Conservation (phyloP, 345 rosid species). For the Chamaenerion angustifolium region DNA sequence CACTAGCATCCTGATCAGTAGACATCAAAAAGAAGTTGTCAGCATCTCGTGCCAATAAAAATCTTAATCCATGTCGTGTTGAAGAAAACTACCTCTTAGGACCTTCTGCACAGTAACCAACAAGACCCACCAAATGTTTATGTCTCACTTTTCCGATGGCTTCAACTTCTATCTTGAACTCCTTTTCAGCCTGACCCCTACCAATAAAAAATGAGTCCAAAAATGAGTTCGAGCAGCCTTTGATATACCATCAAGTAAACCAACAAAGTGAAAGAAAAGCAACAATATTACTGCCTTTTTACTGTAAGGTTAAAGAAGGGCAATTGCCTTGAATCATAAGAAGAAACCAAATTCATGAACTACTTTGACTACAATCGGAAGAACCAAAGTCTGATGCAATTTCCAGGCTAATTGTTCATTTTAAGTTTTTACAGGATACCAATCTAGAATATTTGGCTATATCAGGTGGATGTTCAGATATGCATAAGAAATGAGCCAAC, state of each 20-base stretch:
- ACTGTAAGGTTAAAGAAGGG: too few species aligned
- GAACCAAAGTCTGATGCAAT: too few species aligned
- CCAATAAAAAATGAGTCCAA: constrained; percentile 2
- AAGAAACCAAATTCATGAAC: too few species aligned
- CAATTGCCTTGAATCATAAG: too few species aligned
- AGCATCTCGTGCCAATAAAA: too few species aligned
- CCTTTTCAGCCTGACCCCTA: constrained; percentile 97
- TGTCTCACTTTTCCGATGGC: constrained; percentile 95
- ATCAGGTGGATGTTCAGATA: too few species aligned
- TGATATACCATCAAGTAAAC: too few species aligned
- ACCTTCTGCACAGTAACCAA: constrained; percentile 85
- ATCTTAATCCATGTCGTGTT: not conserved
- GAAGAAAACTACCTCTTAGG: constrained; percentile 50
- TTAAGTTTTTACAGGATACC: too few species aligned
- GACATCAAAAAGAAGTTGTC: not conserved
- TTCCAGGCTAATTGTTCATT: too few species aligned
- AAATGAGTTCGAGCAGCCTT: not conserved
- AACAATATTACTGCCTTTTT: not conserved
- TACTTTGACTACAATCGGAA: too few species aligned
- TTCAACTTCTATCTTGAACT: constrained; percentile 91
- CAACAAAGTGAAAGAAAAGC: not conserved
- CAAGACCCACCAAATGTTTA: constrained; percentile 82
- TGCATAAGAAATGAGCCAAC: too few species aligned
- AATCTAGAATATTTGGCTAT: too few species aligned
- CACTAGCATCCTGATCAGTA: constrained; percentile 63